Percentiles rank a stretch among this genome's conserved stretches.
Evolutionary conservation across 495 filamentous ascomycete species (phyloP).

Genomic region (Amphirosellinia nigrospora): DNA sequence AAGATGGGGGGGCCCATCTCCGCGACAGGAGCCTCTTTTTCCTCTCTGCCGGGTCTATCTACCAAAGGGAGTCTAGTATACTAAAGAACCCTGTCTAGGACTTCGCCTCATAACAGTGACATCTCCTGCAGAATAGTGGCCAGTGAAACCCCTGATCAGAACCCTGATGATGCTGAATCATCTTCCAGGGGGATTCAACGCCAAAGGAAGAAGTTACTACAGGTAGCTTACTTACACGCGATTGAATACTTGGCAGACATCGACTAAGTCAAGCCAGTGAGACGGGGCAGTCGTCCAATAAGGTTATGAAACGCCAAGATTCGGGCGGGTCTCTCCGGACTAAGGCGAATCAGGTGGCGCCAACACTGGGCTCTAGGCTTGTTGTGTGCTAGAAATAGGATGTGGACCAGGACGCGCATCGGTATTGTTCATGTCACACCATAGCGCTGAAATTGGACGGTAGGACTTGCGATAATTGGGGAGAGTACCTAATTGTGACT

Average conservation of each 20-base stretch:
- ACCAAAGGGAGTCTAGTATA: background rate
- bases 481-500: background rate
- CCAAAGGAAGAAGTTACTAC: constrained; percentile 12
- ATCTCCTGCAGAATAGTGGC: background rate
- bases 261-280: constrained; percentile 5
- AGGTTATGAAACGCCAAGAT: constrained; percentile 16
- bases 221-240: background rate
- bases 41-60: background rate
- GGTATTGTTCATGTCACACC: constrained; percentile 16
- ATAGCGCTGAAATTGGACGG: background rate
- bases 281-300: background rate
- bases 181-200: background rate
- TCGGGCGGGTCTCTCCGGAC: constrained; percentile 7
- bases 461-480: background rate
- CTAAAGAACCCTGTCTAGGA: background rate
- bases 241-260: background rate
- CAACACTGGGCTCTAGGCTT: constrained; percentile 11
- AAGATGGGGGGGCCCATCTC: constrained; percentile 8
- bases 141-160: constrained; percentile 22
- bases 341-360: constrained; percentile 18
- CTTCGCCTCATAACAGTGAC: too few relatives aligned
- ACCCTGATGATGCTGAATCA: constrained; percentile 13
- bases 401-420: constrained; percentile 11
- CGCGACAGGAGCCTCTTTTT: constrained; percentile 10
- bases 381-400: constrained; percentile 16